Evolutionary conservation across 2,329 filamentous ascomycete species (phyloP).

Genomic region (Penicillium concentricum): DNA sequence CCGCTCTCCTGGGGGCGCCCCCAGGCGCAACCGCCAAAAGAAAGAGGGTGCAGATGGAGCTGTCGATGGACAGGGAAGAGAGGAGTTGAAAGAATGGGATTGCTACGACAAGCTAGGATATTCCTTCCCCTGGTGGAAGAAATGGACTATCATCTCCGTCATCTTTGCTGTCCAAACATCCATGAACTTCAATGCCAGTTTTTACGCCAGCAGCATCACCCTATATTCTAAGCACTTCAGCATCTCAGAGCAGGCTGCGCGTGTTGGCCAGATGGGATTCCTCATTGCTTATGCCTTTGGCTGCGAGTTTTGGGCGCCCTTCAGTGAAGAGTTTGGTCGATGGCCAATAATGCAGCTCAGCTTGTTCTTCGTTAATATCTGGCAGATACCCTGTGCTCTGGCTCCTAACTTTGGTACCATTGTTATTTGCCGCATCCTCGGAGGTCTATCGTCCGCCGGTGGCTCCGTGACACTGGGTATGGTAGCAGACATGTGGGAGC

Average conservation of each 20-base stretch:
- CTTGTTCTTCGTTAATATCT: constrained; percentile 73
- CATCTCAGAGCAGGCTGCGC: constrained; percentile 65
- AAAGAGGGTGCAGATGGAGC: constrained; percentile 12
- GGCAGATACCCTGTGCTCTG: constrained; percentile 68
- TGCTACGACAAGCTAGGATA: constrained; percentile 66
- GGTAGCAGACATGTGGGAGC: constrained; percentile 62
- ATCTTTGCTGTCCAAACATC: constrained; percentile 71
- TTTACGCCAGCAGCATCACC: constrained; percentile 66
- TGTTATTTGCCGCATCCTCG: constrained; percentile 66
- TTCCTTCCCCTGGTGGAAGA: constrained; percentile 60
- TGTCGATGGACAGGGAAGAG: constrained; percentile 19
- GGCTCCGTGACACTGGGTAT: constrained; percentile 65
- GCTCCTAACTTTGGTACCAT: constrained; percentile 70
- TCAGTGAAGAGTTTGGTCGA: constrained; percentile 78
- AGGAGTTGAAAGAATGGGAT: constrained; percentile 52
- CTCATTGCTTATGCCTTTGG: constrained; percentile 77
- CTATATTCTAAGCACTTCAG: constrained; percentile 65
- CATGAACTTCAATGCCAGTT: constrained; percentile 75
- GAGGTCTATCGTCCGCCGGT: constrained; percentile 62
- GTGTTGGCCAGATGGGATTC: constrained; percentile 73
- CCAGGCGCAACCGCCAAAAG: constrained; percentile 7
- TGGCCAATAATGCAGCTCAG: constrained; percentile 72
- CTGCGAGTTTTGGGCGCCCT: constrained; percentile 83
- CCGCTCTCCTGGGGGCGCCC: constrained; percentile 15
- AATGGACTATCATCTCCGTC: constrained; percentile 67